Conservation (phyloP, 2,329 filamentous ascomycete genomes). For the Penicillium italicum region DNA sequence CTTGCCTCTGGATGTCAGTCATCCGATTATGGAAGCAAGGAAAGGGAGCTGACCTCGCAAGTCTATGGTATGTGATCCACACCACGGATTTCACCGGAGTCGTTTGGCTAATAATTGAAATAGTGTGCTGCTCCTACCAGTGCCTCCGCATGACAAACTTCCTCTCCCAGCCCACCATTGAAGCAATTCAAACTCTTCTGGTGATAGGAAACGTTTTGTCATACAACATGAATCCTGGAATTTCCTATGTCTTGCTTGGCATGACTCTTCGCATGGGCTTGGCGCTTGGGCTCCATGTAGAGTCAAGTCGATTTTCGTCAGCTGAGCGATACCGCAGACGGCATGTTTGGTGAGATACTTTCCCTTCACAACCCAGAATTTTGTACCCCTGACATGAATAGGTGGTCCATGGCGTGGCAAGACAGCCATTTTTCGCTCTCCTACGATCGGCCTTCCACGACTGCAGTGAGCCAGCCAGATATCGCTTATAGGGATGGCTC, state of each 20-base stretch:
- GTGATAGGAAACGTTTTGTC: constrained; percentile 61
- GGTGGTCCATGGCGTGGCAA: constrained; percentile 64
- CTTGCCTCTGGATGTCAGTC: constrained; percentile 62
- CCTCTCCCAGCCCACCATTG: constrained; percentile 57
- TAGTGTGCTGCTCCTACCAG: constrained; percentile 63
- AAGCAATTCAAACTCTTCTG: constrained; percentile 60
- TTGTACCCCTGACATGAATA: constrained; percentile 16
- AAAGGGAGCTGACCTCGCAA: constrained; percentile 61
- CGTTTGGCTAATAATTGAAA: constrained; percentile 24
- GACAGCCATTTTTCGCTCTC: constrained; percentile 62
- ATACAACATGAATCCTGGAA: constrained; percentile 63
- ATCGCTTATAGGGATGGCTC: constrained; percentile 50
- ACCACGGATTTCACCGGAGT: neutral
- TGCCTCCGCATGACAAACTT: constrained; percentile 63
- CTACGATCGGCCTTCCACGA: constrained; percentile 57
- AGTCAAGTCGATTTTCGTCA: constrained; percentile 53
- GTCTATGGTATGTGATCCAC: constrained; percentile 51
- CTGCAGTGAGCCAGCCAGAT: constrained; percentile 51
- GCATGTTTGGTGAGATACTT: constrained; percentile 41
- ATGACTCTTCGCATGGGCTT: constrained; percentile 60
- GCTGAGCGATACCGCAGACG: constrained; percentile 46
- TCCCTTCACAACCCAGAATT: neutral
- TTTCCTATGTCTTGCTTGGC: constrained; percentile 59
- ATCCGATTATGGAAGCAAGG: constrained; percentile 55
- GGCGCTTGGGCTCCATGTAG: constrained; percentile 58